Evolutionary conservation across 768 basidiomycete species (phyloP), one percentile per base, ranked within the genome.

Genomic region (Mycena capillaripes): DNA sequence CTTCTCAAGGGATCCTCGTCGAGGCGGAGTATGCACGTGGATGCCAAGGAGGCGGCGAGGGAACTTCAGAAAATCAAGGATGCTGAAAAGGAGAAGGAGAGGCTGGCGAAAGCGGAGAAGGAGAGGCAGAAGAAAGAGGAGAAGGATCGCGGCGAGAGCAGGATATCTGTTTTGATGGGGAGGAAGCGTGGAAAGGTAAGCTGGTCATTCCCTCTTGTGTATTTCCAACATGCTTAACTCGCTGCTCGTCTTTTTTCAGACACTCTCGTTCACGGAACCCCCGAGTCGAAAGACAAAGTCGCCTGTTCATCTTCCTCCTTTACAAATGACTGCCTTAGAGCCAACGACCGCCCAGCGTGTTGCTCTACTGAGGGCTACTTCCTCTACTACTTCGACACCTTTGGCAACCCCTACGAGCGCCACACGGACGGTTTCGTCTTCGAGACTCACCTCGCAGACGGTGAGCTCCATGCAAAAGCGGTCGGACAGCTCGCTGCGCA

Each of bases 181-280:
- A 87, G 96, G 79, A 96, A 93, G 80, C 88, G 96, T 61, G 97
- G 96, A 82, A 97, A 97, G 91, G 96, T 97, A 77, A 78, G 85
- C 81, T 57, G 36, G 34, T 21, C 23, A 70, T 40, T 14, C 58
- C 56, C 62, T 42, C 42, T 40, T 36, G 55, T 62, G 66, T n/a
- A n/a, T n/a, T n/a, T 11, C 62, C 11, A 34, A 46, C 60, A 48
- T 67, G 36, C 70, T 55, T 74, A 36, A 77, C 66, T 75, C 57
- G 70, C 61, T 56, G 53, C n/a, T n/a, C n/a, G n/a, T 59, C 30
- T n/a, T 30, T 62, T 77, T 62, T 17, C 79, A 97, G 96, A 97
- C 95, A 16, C 80, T 95, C 56, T 97, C 96, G 19, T 95, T 92
- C 19, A 88, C 90, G 30, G 95, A 97, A 74, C 89, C 93, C 59